Base-by-base conservation (phyloP, 2,329 filamentous ascomycete genomes). In the Rugonectria rugulosa region DNA sequence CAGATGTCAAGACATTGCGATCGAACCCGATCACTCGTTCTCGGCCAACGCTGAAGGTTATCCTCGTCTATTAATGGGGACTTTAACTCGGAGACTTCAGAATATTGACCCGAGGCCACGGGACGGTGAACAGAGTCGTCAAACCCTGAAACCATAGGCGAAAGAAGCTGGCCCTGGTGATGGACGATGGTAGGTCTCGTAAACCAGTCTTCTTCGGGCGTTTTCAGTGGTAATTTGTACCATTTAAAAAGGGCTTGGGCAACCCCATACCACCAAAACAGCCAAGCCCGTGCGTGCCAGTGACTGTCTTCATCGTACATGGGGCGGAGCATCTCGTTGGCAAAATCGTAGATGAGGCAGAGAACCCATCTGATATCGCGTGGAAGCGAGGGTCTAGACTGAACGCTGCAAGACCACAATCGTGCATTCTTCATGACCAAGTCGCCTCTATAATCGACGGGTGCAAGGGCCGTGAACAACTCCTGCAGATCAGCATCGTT, bases 351-450 rank as follows among this genome's bases (percentile, higher is more conserved):
- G 19, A 73, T 55, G 37, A 44, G 65, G 23, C 69, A 62, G 20
- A 73, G 66, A 26, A 73, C 50, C 71, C 62, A 73, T 59, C 72
- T 66, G 34, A 73, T 47, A 26, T 68, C 63, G 38, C 61, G 69
- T 14, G 70, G 70, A 2, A 74, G 51, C 6, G 24, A 9, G 2
- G 27, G 5, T 1, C 21, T 15, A 5, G 63, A 55, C 46, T 74
- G 72, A 3, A 64, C 21, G 9, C 62, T 60, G 46, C 72, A 74
- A 5, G 69, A 67, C 72, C 72, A 74, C 6, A 54, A 41, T 14
- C 72, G 65, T 14, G 70, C 71, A 17, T 53, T 32, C 24, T 57
- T 64, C 59, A 73, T 72, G 12, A 69, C 1, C 10, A 23, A 29
- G 41, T 74, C 69, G 10, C 52, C 57, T 12, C 53, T 29, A 4